Evolutionary conservation across 2,329 filamentous ascomycete species (phyloP).

Genomic region (Rhexocercosporidium sp.): DNA sequence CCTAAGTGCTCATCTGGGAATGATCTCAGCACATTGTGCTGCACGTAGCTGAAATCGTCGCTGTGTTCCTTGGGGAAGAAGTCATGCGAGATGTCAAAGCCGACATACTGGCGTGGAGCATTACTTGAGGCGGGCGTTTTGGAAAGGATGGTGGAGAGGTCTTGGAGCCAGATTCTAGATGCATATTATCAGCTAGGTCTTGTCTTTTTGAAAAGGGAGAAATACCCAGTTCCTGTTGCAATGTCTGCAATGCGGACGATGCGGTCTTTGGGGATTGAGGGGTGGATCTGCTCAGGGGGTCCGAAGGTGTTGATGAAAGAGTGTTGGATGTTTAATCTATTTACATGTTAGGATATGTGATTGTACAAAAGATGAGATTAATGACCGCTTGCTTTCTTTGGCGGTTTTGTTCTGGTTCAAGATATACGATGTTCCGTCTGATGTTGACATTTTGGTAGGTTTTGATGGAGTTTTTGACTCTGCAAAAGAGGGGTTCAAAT

Average conservation of each 20-base stretch:
- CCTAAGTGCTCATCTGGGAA: slow-evolving; percentile 8
- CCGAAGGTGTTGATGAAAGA: not conserved
- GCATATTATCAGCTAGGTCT: not conserved
- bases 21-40: slow-evolving; percentile 4
- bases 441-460: not conserved
- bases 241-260: slow-evolving; percentile 5
- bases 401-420: not conserved
- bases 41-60: not conserved
- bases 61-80: not conserved
- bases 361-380: not conserved
- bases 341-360: not conserved
- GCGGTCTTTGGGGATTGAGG: slow-evolving; percentile 2
- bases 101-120: not conserved
- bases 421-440: not conserved
- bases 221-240: slow-evolving; percentile 6
- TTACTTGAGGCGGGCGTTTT: not conserved
- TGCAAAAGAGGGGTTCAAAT: not conserved
- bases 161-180: slow-evolving; percentile 1
- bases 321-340: slow-evolving; percentile 1
- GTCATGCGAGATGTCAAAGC: slow-evolving; percentile 10
- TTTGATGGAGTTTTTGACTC: not conserved
- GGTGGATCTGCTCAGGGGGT: not conserved
- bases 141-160: not conserved
- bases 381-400: not conserved
- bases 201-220: not conserved